Evolutionary conservation across 1,139 yeast genomes (phyloP).

Genomic region (Candida buenavistaensis): DNA sequence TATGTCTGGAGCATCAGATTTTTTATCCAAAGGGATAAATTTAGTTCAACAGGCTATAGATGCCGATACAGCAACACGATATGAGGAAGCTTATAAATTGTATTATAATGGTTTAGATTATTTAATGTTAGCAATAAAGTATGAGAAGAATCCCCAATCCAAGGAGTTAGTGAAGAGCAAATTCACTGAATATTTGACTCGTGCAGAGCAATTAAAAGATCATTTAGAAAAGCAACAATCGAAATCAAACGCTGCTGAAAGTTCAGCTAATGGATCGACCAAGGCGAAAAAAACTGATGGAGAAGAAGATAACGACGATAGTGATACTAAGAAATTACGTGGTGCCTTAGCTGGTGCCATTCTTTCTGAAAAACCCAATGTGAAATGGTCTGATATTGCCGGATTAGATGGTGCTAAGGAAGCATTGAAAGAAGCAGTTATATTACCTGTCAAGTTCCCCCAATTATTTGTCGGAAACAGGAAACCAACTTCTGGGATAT

Average conservation of each 20-base stretch:
- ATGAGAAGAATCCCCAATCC: slow-evolving; percentile 88
- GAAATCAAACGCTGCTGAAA: slow-evolving; percentile 40
- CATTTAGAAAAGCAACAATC: slow-evolving; percentile 66
- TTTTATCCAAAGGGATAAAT: slow-evolving; percentile 89
- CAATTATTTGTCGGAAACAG: slow-evolving; percentile 93
- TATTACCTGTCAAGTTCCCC: slow-evolving; percentile 67
- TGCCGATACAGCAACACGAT: slow-evolving; percentile 86
- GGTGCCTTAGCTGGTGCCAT: slow-evolving; percentile 94
- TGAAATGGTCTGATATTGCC: slow-evolving; percentile 94
- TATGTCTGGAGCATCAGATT: slow-evolving; percentile 67
- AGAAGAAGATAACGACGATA: slow-evolving; percentile 74
- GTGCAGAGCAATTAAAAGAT: slow-evolving; percentile 94
- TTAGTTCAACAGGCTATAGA: slow-evolving; percentile 93
- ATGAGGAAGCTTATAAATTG: slow-evolving; percentile 91
- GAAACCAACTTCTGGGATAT: slow-evolving; percentile 88
- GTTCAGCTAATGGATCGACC: slow-evolving; percentile 56
- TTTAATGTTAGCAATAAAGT: slow-evolving; percentile 92
- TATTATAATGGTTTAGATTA: slow-evolving; percentile 94
- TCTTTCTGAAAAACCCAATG: slow-evolving; percentile 88
- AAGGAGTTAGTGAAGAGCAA: slow-evolving; percentile 87
- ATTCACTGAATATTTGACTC: slow-evolving; percentile 83
- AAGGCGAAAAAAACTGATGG: slow-evolving; percentile 55
- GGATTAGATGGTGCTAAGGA: slow-evolving; percentile 95
- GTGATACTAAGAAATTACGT: slow-evolving; percentile 82
- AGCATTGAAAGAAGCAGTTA: slow-evolving; percentile 95